Evolutionary conservation across 1,284 basidiomycete species (phyloP), one percentile per base, ranked within the genome.

Genomic region (Cutaneotrichosporon sp.): DNA sequence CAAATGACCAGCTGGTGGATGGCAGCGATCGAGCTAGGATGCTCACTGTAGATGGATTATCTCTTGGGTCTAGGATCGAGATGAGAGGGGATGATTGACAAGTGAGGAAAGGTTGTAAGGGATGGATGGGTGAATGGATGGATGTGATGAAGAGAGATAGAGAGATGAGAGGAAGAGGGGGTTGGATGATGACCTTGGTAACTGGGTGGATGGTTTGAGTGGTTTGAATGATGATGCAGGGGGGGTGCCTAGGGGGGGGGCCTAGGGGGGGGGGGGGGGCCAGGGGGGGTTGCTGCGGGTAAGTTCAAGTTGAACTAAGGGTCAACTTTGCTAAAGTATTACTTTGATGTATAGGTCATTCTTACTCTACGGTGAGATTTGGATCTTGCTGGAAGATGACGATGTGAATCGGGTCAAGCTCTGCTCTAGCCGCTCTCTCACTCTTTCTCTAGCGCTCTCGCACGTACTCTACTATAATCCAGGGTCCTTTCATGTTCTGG

Each of bases 121-220:
- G 46, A 47, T 30, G 49, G 21, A 51, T 26, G 49, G 49, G 22
- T 26, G 49, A 14, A 30, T 49, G 47, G 47, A 49, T 49, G 47
- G 21, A 49, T 49, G 49, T 30, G 49, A 50, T 53, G 51, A 10
- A 32, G 31, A 53, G 51, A 34, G 50, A 31, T 22, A 26, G 26
- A 31, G 50, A 32, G 51, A 34, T 53, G 31, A n/a, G 18, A 34
- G 18, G 51, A 53, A 18, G 30, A 53, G 31, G 30, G 30, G 31
- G 26, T 14, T 3, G 30, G 16, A 22, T n/a, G 7, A 14, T 18
- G 8, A 47, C 7, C 16, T 9, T 18, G 21, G 46, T 47, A 7
- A 31, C 5, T 7, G 30, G 30, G 26, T 10, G 30, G 50, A 5
- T 6, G 16, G 26, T 7, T 11, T 32, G 50, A 18, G 10, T 31